Base-by-base conservation (phyloP, 2,329 filamentous ascomycete genomes). In the Tolypocladium amazonense region DNA sequence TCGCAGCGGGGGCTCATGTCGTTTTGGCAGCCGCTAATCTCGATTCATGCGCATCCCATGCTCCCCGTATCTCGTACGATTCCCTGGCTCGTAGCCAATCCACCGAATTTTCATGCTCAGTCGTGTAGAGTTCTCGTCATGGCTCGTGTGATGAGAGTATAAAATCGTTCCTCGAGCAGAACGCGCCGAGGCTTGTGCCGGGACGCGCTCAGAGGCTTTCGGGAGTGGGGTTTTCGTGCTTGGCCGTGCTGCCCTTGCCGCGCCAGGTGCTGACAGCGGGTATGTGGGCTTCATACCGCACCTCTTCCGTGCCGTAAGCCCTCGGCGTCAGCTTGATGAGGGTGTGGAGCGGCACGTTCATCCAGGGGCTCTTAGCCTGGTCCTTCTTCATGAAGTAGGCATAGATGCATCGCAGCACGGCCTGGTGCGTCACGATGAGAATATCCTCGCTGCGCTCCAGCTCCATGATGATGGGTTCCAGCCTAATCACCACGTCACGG, bases 391-490 rank as follows among this genome's bases (percentile, higher is more conserved):
- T 96, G 74, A 97, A 99, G 75, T 99, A 99, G 37, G 94, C 91
- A 71, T 97, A 99, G 68, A 99, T 96, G 79, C 94, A 99, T 61
- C 94, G 86, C 63, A 99, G 80, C 39, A 99, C 93, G 18, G 94
- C 94, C 76, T 99, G 94, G 73, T 99, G 94, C 4, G 94, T 97
- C 62, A 99, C 92, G 67, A 99, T 97, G 62, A 99, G 85, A 65
- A 99, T 96, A 71, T 99, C 95, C 74, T 97, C 94, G 66, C 88
- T 91, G 63, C 94, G 86, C 75, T 99, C 94, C 58, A 99, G 81
- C 73, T 99, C 94, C 94, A 99, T 99, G 76, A 99, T 99, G 75
- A 99, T 99, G 63, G 94, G 94, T 71, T 99, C 94, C 0, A 99
- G 86, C 0, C 94, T 91, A 69, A 97, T 97, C 47, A 99, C 94